Base-by-base conservation (phyloP, 2,329 filamentous ascomycete genomes). In the Periconia sp. region DNA sequence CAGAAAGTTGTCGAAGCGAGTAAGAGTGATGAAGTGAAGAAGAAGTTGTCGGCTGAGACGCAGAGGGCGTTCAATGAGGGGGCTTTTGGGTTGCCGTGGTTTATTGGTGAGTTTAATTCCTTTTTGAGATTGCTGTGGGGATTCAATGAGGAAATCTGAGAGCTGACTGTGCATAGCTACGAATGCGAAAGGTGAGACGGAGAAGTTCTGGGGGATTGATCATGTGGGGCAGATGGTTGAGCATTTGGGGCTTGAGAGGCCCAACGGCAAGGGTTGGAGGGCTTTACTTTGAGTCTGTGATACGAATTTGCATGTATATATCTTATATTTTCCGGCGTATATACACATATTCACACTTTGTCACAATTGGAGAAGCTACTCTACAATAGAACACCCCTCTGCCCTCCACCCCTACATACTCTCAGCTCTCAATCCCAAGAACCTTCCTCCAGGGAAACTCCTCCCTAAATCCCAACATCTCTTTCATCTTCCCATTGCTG, bases 31-130 rank as follows among this genome's bases (percentile, higher is more conserved):
- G 73, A 77, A 30, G 69, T 71, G 26, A 83, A 83, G 65, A 63
- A 70, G 13, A 46, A 57, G 21, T 55, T 85, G 53, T 56, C 48
- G 5, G 66, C 65, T 17, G 82, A 81, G 44, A 83, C 79, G 1
- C 72, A 81, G 11, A 50, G 61, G 36, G 78, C 80, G 1, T 70
- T 84, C 17, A 64, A 68, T 17, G 71, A 76, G 17, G 82, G 80
- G 1, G 79, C 79, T 1, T 86, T 86, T 70, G 82, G 82, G 2
- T 56, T 85, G 39, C 82, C 82, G 2, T 85, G 79, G 77, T 80
- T 83, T 56, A 65, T 73, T 38, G 66, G 66, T 71, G 34, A 55
- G 61, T 60, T 18, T 17, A 13, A 22, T 42, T 19, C 13, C n/a
- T 19, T 26, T 24, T n/a, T 15, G 26, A 4, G 11, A 18, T n/a